Percentiles rank a stretch among this genome's conserved stretches.
Conservation (phyloP, 2,329 filamentous ascomycete species). For the Fusarium duplospermum region DNA sequence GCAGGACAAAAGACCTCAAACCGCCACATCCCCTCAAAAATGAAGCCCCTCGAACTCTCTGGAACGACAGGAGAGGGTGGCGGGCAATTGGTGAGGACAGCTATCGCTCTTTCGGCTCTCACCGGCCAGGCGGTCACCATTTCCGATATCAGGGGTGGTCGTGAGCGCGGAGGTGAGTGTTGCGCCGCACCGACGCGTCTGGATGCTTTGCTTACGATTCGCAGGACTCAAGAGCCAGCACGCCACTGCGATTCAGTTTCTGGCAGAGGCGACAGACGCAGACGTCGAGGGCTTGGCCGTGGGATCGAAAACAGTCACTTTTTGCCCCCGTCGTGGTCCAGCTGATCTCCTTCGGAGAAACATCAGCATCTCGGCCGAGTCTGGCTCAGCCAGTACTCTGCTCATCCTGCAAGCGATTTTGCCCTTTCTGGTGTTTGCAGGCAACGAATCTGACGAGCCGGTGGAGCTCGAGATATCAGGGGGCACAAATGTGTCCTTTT, state of each 20-base stretch:
- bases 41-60: slow-evolving; percentile 61
- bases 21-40: slow-evolving; percentile 13
- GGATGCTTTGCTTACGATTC: slow-evolving; percentile 1
- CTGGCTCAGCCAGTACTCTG: slow-evolving; percentile 64
- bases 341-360: slow-evolving; percentile 54
- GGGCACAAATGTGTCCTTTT: slow-evolving; percentile 69
- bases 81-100: slow-evolving; percentile 69
- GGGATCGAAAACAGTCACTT: slow-evolving; percentile 63
- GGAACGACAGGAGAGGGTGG: slow-evolving; percentile 71
- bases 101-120: slow-evolving; percentile 66
- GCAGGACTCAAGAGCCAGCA: slow-evolving; percentile 71
- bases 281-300: slow-evolving; percentile 62
- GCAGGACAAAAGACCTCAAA: not conserved
- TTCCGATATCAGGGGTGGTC: slow-evolving; percentile 66
- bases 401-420: slow-evolving; percentile 71
- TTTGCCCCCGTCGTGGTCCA: slow-evolving; percentile 56
- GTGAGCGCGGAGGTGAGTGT: slow-evolving; percentile 50
- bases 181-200: not conserved
- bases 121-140: slow-evolving; percentile 65
- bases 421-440: slow-evolving; percentile 68
- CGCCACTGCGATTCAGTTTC: slow-evolving; percentile 65
- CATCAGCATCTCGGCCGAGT: slow-evolving; percentile 62
- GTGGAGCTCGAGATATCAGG: slow-evolving; percentile 65
- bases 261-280: slow-evolving; percentile 64
- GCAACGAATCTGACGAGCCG: slow-evolving; percentile 55